A percentile compares a stretch with the other conserved stretches of the same genome.
Evolutionary conservation across 306 rosid species (phyloP).

Genomic region (Casuarina equisetifolia): DNA sequence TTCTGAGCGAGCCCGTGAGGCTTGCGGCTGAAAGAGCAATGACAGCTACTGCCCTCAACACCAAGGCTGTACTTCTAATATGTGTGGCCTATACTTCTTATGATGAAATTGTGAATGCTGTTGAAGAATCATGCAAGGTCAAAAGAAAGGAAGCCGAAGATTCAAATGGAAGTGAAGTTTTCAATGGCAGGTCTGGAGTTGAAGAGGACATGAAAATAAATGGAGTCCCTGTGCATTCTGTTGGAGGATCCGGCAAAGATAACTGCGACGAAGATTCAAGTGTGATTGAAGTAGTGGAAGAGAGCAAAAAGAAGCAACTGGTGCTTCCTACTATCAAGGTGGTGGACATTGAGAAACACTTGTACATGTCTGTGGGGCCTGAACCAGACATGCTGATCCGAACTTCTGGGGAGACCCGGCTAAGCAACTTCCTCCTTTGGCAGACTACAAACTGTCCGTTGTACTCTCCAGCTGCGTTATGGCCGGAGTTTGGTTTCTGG

Average conservation of each 20-base stretch:
- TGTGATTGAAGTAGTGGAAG: constrained; percentile 25
- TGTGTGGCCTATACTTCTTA: constrained; percentile 69
- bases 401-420: constrained; percentile 64
- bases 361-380: constrained; percentile 78
- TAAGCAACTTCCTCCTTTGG: constrained; percentile 86
- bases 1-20: constrained; percentile 55
- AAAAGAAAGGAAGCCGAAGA: constrained; percentile 46
- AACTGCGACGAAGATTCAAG: not conserved
- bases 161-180: constrained; percentile 19
- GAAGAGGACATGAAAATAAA: constrained; percentile 27
- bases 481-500: constrained; percentile 79
- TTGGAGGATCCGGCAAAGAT: constrained; percentile 30
- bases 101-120: constrained; percentile 66
- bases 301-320: constrained; percentile 19
- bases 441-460: constrained; percentile 60
- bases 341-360: constrained; percentile 58
- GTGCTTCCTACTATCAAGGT: constrained; percentile 45
- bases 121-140: constrained; percentile 55
- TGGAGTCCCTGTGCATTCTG: constrained; percentile 23
- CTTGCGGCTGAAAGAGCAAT: constrained; percentile 62
- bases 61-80: constrained; percentile 46
- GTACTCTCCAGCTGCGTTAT: constrained; percentile 63
- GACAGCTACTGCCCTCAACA: constrained; percentile 62
- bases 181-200: constrained; percentile 29
- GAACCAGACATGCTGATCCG: constrained; percentile 72